These are phyloP conservation scores for Zarea fungicola DNA, from an alignment of 2,329 filamentous ascomycete genomes.

Conservation along the genomic window DNA sequence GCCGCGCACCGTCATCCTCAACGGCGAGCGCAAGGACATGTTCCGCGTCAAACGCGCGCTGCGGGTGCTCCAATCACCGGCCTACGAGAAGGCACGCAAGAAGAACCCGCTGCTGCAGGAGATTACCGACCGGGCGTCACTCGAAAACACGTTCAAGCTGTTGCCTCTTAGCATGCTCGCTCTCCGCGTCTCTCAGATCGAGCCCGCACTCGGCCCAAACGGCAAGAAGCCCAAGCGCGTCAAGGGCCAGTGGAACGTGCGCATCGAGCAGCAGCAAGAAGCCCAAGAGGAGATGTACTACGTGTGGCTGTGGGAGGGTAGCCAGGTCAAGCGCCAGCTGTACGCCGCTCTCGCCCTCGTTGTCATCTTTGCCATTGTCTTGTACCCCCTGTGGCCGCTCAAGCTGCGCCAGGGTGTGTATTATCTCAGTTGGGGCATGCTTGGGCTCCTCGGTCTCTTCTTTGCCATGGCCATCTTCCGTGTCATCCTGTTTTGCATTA, in stretches of 20 bases:
- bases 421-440: conserved; percentile 92
- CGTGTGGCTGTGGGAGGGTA: conserved; percentile 91
- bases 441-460: conserved; percentile 86
- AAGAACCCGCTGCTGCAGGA: conserved; percentile 87
- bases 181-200: conserved; percentile 75
- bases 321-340: conserved; percentile 88
- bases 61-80: conserved; percentile 80
- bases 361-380: conserved; percentile 79
- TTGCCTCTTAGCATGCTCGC: conserved; percentile 92
- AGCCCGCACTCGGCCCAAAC: conserved; percentile 57
- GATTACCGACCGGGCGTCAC: conserved; percentile 80
- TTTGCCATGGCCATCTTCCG: conserved; percentile 98
- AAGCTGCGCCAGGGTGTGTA: conserved; percentile 89
- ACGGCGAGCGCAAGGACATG: conserved; percentile 97
- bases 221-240: conserved; percentile 77
- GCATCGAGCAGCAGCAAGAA: conserved; percentile 94
- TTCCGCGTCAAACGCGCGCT: conserved; percentile 97
- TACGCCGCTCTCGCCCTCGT: conserved; percentile 81
- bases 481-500: conserved; percentile 88
- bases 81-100: conserved; percentile 81
- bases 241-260: conserved; percentile 95
- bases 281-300: conserved; percentile 85
- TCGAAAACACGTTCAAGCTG: conserved; percentile 92
- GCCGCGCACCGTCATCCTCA: conserved; percentile 82
- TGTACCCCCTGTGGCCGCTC: conserved; percentile 95